A percentile compares a stretch with the other conserved stretches of the same genome.
Evolutionary conservation across 805 yeast species (phyloP).

Genomic region (Crinitomyces ghanaensis): DNA sequence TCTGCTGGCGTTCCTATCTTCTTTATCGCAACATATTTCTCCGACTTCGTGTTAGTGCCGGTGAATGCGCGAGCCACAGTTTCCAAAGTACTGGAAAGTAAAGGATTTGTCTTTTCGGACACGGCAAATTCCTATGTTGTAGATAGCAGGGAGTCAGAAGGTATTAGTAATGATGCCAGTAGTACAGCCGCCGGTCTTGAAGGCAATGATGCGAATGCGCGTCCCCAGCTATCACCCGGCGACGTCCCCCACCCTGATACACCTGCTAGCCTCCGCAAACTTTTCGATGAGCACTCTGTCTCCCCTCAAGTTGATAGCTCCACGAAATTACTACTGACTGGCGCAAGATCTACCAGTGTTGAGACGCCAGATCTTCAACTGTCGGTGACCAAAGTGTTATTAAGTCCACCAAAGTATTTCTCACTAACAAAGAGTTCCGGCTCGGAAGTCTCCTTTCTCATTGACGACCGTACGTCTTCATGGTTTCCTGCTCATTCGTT

Average conservation of each 20-base stretch:
- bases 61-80: slow-evolving; percentile 34
- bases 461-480: slow-evolving; percentile 15
- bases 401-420: slow-evolving; percentile 20
- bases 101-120: slow-evolving; percentile 35
- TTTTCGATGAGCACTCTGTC: slow-evolving; percentile 25
- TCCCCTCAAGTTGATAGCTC: slow-evolving; percentile 34
- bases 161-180: too few species aligned
- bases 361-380: slow-evolving; percentile 14
- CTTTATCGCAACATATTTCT: slow-evolving; percentile 51
- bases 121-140: slow-evolving; percentile 32
- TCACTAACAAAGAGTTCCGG: slow-evolving; percentile 22
- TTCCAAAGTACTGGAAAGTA: slow-evolving; percentile 32
- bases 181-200: too few species aligned
- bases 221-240: too few species aligned
- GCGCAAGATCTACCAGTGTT: slow-evolving; percentile 38
- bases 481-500: slow-evolving; percentile 39
- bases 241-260: too few species aligned
- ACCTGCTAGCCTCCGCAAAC: too few species aligned
- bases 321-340: slow-evolving; percentile 40
- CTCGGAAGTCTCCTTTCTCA: slow-evolving; percentile 21
- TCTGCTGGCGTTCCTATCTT: slow-evolving; percentile 45
- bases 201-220: too few species aligned
- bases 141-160: too few species aligned
- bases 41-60: slow-evolving; percentile 55
- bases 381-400: slow-evolving; percentile 32